Conservation (phyloP, 2,329 filamentous ascomycete species). For the Aspergillus flavus region DNA sequence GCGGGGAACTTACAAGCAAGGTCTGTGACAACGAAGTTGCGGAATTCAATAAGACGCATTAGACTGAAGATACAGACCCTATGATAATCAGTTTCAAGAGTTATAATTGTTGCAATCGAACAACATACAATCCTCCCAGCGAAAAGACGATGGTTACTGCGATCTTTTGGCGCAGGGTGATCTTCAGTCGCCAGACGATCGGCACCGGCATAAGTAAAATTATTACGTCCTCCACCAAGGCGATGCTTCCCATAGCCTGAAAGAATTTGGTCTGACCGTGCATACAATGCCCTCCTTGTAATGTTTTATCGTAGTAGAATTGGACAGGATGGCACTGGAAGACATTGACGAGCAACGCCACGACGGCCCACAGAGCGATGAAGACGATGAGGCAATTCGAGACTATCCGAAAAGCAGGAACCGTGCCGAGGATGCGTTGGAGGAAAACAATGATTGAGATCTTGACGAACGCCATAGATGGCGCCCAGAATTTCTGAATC, state of each 20-base stretch:
- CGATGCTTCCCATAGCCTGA: slow-evolving; percentile 15
- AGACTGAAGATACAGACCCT: slow-evolving; percentile 27
- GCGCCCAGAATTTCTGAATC: slow-evolving; percentile 20
- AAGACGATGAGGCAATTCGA: slow-evolving; percentile 14
- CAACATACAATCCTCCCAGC: slow-evolving; percentile 13
- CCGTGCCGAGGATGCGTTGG: slow-evolving; percentile 12
- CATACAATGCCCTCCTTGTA: slow-evolving; percentile 16
- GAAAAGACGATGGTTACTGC: slow-evolving; percentile 16
- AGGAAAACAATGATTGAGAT: slow-evolving; percentile 19
- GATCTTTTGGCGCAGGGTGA: slow-evolving; percentile 14
- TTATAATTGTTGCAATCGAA: too few relatives aligned
- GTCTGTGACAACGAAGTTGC: slow-evolving; percentile 12
- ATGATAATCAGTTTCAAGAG: background rate
- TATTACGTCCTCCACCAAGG: slow-evolving; percentile 15
- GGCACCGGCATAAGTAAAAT: slow-evolving; percentile 14
- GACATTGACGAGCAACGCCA: slow-evolving; percentile 13
- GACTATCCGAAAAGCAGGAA: slow-evolving; percentile 4
- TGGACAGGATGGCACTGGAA: slow-evolving; percentile 17
- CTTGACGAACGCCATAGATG: slow-evolving; percentile 16
- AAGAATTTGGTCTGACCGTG: slow-evolving; percentile 12
- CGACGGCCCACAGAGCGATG: slow-evolving; percentile 14
- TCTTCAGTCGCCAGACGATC: slow-evolving; percentile 14
- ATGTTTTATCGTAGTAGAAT: slow-evolving; percentile 16
- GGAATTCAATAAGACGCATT: slow-evolving; percentile 18
- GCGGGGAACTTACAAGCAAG: slow-evolving; percentile 9